These are phyloP conservation scores for Lactarius tabidus DNA, from an alignment of 768 basidiomycete species.

Conservation along the genomic window DNA sequence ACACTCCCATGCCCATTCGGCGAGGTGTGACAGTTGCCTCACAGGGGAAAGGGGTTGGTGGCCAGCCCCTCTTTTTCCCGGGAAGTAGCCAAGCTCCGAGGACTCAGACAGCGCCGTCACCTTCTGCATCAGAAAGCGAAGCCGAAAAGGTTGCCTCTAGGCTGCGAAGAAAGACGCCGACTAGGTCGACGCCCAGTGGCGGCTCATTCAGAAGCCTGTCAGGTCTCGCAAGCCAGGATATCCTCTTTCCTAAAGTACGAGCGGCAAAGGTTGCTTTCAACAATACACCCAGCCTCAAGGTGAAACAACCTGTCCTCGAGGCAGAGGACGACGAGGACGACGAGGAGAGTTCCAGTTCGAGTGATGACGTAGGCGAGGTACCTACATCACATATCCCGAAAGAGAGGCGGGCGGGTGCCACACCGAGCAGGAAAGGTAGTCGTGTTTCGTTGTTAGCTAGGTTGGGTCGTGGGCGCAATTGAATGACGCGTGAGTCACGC, in stretches of 20 bases:
- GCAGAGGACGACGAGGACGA: slow-evolving; percentile 12
- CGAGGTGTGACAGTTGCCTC: background rate
- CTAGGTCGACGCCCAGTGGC: background rate
- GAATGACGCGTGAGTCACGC: slow-evolving; percentile 12
- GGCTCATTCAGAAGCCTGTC: slow-evolving; percentile 13
- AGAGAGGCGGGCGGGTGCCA: slow-evolving; percentile 22
- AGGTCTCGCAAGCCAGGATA: slow-evolving; percentile 13
- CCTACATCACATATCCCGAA: slow-evolving; percentile 23
- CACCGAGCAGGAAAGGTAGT: background rate
- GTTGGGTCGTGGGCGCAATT: background rate
- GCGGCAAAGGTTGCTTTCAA: background rate
- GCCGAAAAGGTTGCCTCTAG: background rate
- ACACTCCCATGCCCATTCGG: background rate
- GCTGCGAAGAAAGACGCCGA: slow-evolving; percentile 11
- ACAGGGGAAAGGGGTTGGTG: background rate
- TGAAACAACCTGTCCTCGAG: slow-evolving; percentile 1
- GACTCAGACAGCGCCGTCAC: background rate
- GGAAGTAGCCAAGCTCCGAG: slow-evolving; percentile 22
- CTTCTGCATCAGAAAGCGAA: slow-evolving; percentile 20
- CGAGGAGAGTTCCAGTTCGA: slow-evolving; percentile 22
- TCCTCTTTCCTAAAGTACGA: slow-evolving; percentile 14
- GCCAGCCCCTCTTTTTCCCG: slow-evolving; percentile 20
- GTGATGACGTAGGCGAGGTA: slow-evolving; percentile 9
- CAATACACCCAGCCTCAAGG: slow-evolving; percentile 3
- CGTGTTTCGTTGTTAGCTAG: slow-evolving; percentile 16